Base-by-base conservation (phyloP, 257 asterid species). In the Solanum pimpinellifolium region DNA sequence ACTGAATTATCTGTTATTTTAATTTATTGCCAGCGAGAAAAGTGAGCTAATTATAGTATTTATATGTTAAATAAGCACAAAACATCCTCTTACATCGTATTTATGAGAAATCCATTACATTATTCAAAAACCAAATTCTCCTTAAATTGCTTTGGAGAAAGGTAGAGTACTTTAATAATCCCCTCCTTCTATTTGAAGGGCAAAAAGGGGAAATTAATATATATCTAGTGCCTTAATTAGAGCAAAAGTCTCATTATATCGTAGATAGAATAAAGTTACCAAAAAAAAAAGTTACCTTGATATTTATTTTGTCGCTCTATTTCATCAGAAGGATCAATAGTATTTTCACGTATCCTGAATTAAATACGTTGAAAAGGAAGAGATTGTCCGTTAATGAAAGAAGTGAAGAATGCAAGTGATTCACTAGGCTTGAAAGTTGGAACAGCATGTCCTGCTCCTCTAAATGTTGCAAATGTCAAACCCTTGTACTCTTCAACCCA, bases 401-500 rank as follows among this genome's bases (percentile, higher is more conserved):
- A 91, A 1, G 96, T 91, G 87, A 96, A 95, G 88, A 96, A 92
- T 21, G 95, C 93, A 39, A 95, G 94, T 1, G 99, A 91, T 84
- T 94, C 98, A 74, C 95, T 89, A 6, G 97, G 98, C 83, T 95
- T 96, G 94, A 96, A 96, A 37, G 90, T 91, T 2, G 98, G 99
- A 87, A 96, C 99, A 4, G 94, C 98, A 88, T 96, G 99, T 0
- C 99, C 99, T 13, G 99, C 99, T 83, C 99, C 99, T 85, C 98
- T 93, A 56, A 96, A 93, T 70, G 99, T 96, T 16, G 96, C 98
- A 85, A 93, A 96, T 42, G 99, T 96, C 8, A 96, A 92, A 25
- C 99, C 99, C 31, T 92, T 29, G 77, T 94, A 96, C 88, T 95
- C 98, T 90, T 96, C 95, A 83, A 94, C 39, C 99, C 99, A 96